Base-by-base conservation (phyloP, 2,329 filamentous ascomycete species). In the Venturia nashicola region DNA sequence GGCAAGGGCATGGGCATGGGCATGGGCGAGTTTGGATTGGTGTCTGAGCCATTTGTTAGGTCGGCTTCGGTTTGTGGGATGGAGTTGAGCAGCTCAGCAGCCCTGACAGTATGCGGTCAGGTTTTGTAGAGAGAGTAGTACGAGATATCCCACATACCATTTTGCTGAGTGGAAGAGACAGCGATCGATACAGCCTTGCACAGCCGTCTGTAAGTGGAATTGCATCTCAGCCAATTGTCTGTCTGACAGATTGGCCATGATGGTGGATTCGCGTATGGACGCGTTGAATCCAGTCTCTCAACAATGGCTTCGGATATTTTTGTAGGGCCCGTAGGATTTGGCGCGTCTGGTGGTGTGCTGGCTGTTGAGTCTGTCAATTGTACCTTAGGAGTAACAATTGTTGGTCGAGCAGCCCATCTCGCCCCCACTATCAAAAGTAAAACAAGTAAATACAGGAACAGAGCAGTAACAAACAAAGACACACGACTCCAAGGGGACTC, bases 161-260 rank as follows among this genome's bases (percentile, higher is more conserved):
- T 97, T 97, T 36, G 94, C 88, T 7, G 93, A 94, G 71, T 97
- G 92, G 72, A 97, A 97, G 14, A 99, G 83, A 74, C 94, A 96
- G 74, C 94, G 82, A 73, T 99, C 94, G 1, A 91, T 96, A 77
- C 92, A 97, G 72, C 91, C 91, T 32, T 94, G 82, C 3, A 94
- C 87, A 39, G 93, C 91, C 71, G 91, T 88, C 73, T 96, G 90
- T 54, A 97, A 81, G 42, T 90, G 85, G 44, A 82, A 82, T 71
- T 88, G 85, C 66, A 95, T 79, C 71, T 91, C 87, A 61, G 75
- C 74, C 65, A 74, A 72, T 59, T 81, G 77, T 61, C 74, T 73
- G 63, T 67, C 69, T 39, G 78, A 75, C 32, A 81, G 70, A 23
- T 42, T 40, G 43, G 61, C 43, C 61, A 63, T 63, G 44, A 23